These are phyloP conservation scores for Pseudotsuga menziesii DNA, from an alignment of 75 land plant genomes.

Conservation along the genomic window DNA sequence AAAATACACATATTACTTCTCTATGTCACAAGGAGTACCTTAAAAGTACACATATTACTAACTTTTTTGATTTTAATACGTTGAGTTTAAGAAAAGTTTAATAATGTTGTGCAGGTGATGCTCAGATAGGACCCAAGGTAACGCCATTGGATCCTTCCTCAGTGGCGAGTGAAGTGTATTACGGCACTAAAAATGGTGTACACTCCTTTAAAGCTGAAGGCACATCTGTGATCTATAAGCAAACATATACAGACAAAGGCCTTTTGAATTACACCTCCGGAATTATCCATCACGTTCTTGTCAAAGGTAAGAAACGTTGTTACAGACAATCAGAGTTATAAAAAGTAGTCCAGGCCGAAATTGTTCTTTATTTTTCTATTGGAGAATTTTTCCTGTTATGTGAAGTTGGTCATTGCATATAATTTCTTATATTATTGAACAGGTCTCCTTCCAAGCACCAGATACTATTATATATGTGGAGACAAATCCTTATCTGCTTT, in stretches of 20 bases:
- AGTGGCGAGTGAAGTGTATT: conserved; percentile 78
- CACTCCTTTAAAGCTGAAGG: conserved; percentile 37
- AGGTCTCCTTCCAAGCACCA: conserved; percentile 63
- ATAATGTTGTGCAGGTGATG: conserved; percentile 52
- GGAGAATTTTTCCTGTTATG: no score
- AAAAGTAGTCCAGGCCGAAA: no score
- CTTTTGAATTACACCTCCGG: conserved; percentile 92
- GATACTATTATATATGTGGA: conserved; percentile 73
- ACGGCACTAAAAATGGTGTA: conserved; percentile 58
- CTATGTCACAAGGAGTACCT: no score
- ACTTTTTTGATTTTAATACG: no score
- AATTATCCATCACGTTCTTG: conserved; percentile 87
- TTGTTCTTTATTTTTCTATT: no score
- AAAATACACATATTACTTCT: no score
- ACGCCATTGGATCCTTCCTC: conserved; percentile 71
- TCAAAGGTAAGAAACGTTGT: conserved; percentile 39
- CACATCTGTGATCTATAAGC: conserved; percentile 65
- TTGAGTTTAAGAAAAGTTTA: no score
- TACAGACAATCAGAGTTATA: no score
- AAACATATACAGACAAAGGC: conserved; percentile 74
- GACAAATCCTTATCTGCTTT: conserved; percentile 53
- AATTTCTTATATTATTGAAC: not conserved
- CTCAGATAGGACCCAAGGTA: conserved; percentile 66
- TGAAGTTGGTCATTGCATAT: not conserved
- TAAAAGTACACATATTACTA: no score